A percentile compares a stretch with the other conserved stretches of the same genome.
phyloP scores from a whole-genome alignment of 495 filamentous ascomycete species.

The Neurospora cerealis region DNA sequence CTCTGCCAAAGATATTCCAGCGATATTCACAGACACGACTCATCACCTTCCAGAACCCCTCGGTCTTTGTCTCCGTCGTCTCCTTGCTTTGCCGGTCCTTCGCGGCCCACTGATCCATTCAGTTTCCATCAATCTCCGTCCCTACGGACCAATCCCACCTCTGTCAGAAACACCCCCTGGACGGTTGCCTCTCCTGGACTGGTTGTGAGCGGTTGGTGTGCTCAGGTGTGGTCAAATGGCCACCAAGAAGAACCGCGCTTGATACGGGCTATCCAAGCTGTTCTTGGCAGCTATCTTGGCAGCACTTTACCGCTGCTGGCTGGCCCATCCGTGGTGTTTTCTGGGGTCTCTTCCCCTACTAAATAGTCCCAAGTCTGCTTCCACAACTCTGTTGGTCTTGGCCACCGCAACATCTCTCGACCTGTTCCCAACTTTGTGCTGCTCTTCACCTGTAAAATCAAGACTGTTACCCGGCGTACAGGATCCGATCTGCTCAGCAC shows the following conservation, averaged over 20 bases:
- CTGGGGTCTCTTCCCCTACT: neutral
- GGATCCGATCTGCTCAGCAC: neutral
- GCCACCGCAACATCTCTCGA: neutral
- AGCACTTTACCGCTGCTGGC: neutral
- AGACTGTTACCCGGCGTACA: neutral
- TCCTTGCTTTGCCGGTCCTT: neutral
- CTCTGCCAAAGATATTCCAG: neutral
- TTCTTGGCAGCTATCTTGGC: neutral
- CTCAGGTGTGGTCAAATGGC: neutral
- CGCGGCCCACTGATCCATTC: neutral
- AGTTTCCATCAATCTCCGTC: neutral
- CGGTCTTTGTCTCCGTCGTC: neutral
- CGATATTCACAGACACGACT: neutral
- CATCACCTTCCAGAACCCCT: neutral
- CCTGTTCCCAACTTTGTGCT: neutral
- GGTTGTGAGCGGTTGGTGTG: neutral
- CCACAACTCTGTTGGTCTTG: neutral
- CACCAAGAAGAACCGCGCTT: slow-evolving; percentile 20
- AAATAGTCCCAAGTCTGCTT: neutral
- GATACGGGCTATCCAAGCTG: slow-evolving; percentile 9
- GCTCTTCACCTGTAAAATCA: neutral
- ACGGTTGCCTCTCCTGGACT: neutral
- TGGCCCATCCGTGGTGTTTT: neutral
- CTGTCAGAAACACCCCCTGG: neutral
- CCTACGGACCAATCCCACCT: neutral